These are phyloP conservation scores for Phytophthora ohioensis DNA, from an alignment of 352 stramenopile species.

Conservation along the genomic window DNA sequence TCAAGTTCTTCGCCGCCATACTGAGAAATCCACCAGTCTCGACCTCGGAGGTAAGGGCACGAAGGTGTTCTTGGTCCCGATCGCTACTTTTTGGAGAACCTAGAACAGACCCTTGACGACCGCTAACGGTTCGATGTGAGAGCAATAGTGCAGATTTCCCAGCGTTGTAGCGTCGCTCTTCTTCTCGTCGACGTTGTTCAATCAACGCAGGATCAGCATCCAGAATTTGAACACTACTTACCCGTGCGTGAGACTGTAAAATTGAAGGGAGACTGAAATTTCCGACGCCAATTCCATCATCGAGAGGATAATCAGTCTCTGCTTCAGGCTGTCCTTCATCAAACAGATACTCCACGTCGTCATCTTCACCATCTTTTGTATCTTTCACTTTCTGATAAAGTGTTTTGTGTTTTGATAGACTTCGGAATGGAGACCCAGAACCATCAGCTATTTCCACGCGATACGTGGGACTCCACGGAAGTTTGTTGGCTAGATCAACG, in stretches of 20 bases:
- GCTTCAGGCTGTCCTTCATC: conserved; percentile 31
- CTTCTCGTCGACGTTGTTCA: conserved; percentile 51
- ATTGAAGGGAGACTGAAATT: conserved; percentile 43
- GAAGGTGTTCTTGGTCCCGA: conserved; percentile 32
- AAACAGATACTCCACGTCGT: conserved; percentile 19
- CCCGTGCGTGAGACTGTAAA: conserved; percentile 33
- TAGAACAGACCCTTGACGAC: conserved; percentile 1
- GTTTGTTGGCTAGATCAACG: conserved; percentile 64
- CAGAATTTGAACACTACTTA: conserved; percentile 10
- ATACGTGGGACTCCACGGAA: conserved; percentile 77
- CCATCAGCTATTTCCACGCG: conserved; percentile 25
- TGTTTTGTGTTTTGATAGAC: conserved; percentile 38
- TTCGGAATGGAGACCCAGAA: conserved; percentile 52
- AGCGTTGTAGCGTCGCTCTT: conserved; percentile 64
- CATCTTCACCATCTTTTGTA: conserved; percentile 6
- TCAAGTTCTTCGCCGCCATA: conserved; percentile 82
- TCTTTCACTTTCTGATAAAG: conserved; percentile 8
- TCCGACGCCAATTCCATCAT: conserved; percentile 76
- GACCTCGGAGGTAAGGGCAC: conserved; percentile 59
- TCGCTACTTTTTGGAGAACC: conserved; percentile 17
- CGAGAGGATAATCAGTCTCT: conserved; percentile 20
- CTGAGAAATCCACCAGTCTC: conserved; percentile 83
- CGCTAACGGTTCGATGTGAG: conserved; percentile 8
- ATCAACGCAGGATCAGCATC: conserved; percentile 59
- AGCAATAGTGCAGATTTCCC: conserved; percentile 54